These are phyloP conservation scores for Cercospora zeina DNA, from an alignment of 2,329 filamentous ascomycete species.

Conservation along the genomic window DNA sequence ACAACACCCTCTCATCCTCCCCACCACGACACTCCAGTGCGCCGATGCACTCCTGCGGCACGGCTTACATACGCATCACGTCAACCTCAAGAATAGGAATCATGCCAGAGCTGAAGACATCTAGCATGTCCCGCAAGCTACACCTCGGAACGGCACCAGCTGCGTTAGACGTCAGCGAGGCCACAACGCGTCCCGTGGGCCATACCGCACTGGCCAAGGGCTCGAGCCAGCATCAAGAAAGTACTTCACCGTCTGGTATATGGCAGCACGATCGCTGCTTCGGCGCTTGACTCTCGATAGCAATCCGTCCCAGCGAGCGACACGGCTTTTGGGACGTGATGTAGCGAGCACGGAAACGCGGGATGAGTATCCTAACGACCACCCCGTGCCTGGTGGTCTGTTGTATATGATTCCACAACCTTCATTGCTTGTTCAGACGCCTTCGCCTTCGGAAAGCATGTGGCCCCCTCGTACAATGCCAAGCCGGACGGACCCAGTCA, in stretches of 20 bases:
- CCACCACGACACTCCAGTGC: too few relatives aligned
- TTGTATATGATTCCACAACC: background rate
- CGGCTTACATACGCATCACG: too few relatives aligned
- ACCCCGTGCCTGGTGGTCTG: background rate
- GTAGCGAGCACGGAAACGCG: background rate
- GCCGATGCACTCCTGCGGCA: too few relatives aligned
- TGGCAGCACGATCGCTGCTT: background rate
- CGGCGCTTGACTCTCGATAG: background rate
- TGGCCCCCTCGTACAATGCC: background rate
- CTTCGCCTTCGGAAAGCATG: background rate
- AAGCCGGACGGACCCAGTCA: constrained; percentile 3
- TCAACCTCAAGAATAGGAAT: background rate
- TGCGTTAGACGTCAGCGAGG: background rate
- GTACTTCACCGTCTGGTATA: background rate
- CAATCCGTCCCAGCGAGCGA: background rate
- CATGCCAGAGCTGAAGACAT: background rate
- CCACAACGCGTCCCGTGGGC: background rate
- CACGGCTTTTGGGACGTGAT: background rate
- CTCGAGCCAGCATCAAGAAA: background rate
- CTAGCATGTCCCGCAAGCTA: background rate
- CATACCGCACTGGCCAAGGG: background rate
- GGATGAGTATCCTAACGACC: background rate
- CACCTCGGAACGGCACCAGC: background rate
- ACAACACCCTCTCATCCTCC: background rate
- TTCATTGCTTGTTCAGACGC: background rate